A percentile compares a stretch with the other conserved stretches of the same genome.
Conservation (phyloP, 176 grass and related monocot genomes). For the Poa pratensis region DNA sequence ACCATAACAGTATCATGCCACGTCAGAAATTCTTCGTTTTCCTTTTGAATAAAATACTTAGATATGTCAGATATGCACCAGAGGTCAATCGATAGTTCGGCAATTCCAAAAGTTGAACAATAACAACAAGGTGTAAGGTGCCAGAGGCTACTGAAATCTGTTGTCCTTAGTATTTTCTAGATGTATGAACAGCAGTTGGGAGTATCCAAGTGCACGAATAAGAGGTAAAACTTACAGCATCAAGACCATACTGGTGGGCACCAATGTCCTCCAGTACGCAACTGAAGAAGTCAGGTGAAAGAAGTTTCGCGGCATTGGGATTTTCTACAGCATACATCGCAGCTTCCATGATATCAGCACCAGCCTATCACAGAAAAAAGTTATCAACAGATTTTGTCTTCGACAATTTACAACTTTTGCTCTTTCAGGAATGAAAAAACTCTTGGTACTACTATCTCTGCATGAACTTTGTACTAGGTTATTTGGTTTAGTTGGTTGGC, state of each 20-base stretch:
- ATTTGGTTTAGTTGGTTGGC: conserved; percentile 2
- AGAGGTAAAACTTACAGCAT: conserved; percentile 4
- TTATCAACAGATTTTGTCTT: background rate
- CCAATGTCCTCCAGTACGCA: conserved; percentile 8
- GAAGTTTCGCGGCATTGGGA: background rate
- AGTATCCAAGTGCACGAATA: background rate
- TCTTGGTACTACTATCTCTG: background rate
- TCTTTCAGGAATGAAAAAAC: background rate
- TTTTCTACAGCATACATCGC: background rate
- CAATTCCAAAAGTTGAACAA: background rate
- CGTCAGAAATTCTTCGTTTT: background rate
- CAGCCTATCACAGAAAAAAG: conserved; percentile 34
- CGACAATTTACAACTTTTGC: background rate
- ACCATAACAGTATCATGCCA: background rate
- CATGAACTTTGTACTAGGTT: background rate
- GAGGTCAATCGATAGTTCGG: background rate
- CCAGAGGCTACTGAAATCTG: background rate
- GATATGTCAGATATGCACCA: background rate
- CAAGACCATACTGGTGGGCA: background rate
- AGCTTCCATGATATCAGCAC: conserved; percentile 33
- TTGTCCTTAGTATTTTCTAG: background rate
- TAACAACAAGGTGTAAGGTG: background rate
- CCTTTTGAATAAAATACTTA: background rate
- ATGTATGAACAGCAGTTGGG: background rate
- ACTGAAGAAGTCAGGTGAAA: conserved; percentile 19